phyloP scores from a whole-genome alignment of 768 basidiomycete species.

The Lentinula guzmanii region DNA sequence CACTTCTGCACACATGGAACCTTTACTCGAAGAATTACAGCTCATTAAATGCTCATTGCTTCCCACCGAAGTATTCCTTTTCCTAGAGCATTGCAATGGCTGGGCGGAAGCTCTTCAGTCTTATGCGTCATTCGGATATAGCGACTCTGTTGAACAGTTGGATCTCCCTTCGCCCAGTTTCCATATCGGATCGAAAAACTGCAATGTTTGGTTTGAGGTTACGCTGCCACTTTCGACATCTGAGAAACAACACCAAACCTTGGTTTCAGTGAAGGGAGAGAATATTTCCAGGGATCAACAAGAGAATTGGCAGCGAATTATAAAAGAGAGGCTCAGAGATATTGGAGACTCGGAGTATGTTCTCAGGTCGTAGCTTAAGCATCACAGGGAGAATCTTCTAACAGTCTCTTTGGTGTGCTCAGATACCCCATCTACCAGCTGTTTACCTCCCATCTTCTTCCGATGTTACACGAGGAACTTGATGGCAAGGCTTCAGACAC shows the following conservation, averaged over 20 bases:
- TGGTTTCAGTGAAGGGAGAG: constrained; percentile 41
- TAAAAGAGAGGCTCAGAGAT: constrained; percentile 31
- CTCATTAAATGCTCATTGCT: constrained; percentile 59
- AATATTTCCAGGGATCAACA: constrained; percentile 40
- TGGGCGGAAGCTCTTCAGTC: constrained; percentile 18
- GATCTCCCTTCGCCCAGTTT: neutral
- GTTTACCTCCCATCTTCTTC: constrained; percentile 50
- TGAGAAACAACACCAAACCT: constrained; percentile 9
- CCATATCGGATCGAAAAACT: constrained; percentile 4
- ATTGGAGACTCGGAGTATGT: constrained; percentile 26
- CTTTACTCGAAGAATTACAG: constrained; percentile 43
- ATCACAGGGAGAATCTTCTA: neutral
- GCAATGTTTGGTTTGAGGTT: constrained; percentile 23
- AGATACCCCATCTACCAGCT: constrained; percentile 63
- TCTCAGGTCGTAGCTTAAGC: neutral
- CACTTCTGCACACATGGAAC: neutral
- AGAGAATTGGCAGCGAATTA: constrained; percentile 37
- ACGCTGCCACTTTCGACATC: constrained; percentile 14
- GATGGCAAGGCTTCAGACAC: constrained; percentile 1
- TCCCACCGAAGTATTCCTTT: constrained; percentile 47
- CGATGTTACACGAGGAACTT: constrained; percentile 41
- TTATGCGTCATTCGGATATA: neutral
- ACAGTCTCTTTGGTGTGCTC: neutral
- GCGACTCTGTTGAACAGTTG: constrained; percentile 6
- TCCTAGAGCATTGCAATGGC: constrained; percentile 30